These are phyloP conservation scores for Camellia oleifera DNA, from an alignment of 179 eudicot species.

Conservation along the genomic window DNA sequence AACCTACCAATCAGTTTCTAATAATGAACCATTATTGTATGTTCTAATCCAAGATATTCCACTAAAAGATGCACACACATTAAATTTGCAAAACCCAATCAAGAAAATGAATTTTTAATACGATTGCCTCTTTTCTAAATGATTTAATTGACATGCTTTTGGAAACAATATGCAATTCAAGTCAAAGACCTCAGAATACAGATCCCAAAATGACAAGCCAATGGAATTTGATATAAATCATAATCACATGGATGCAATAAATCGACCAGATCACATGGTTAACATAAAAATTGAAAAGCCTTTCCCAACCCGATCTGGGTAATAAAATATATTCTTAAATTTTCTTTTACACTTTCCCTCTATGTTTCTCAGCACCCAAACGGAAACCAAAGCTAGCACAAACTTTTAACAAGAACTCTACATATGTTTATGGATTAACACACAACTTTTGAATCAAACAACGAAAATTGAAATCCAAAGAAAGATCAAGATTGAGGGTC, in stretches of 20 bases:
- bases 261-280: not conserved
- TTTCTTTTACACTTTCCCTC: not conserved
- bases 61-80: not conserved
- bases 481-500: not conserved
- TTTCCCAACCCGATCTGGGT: not conserved
- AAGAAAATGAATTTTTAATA: not conserved
- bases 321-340: no score
- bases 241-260: not conserved
- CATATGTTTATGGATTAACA: not conserved
- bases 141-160: not conserved
- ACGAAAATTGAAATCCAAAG: not conserved
- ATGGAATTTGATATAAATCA: not conserved
- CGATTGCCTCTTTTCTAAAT: not conserved
- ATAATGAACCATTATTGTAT: not conserved
- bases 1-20: not conserved
- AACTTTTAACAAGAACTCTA: not conserved
- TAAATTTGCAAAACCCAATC: not conserved
- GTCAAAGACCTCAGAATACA: not conserved
- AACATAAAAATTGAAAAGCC: not conserved
- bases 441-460: not conserved
- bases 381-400: not conserved
- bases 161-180: not conserved
- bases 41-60: not conserved
- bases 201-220: not conserved
- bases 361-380: constrained; percentile 5